A percentile compares a stretch with the other conserved stretches of the same genome.
phyloP scores from a whole-genome alignment of 306 rosid genomes.

The Adenanthera pavonina region DNA sequence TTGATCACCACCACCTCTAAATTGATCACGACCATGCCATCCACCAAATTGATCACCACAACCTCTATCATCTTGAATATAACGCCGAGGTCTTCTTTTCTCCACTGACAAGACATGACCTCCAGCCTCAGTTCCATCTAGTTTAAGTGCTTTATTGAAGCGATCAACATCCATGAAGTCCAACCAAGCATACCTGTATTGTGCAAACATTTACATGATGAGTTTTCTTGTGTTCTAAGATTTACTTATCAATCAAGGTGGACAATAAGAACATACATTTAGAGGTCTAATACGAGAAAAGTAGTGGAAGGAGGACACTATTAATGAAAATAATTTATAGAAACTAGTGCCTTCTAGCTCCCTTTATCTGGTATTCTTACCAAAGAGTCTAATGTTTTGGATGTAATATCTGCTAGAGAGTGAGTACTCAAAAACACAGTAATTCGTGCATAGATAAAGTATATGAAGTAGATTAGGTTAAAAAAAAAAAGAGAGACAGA shows the following conservation, averaged over 20 bases:
- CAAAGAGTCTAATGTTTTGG: background rate
- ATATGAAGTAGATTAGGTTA: no score
- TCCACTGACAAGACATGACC: constrained; percentile 53
- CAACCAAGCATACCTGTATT: constrained; percentile 72
- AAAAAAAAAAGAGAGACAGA: background rate
- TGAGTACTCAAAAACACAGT: background rate
- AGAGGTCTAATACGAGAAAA: background rate
- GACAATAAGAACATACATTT: background rate
- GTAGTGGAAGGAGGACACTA: background rate
- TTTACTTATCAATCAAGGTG: constrained; percentile 12
- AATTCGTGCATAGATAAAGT: no score
- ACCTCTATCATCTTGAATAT: constrained; percentile 38
- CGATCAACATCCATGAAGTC: constrained; percentile 60
- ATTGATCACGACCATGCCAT: constrained; percentile 36
- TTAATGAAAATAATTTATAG: background rate
- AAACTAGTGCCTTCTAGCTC: constrained; percentile 1
- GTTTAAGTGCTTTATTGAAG: constrained; percentile 58
- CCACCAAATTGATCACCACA: constrained; percentile 44
- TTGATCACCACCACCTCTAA: constrained; percentile 28
- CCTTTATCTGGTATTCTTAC: background rate
- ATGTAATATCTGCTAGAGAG: background rate
- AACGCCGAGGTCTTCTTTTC: constrained; percentile 57
- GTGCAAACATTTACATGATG: constrained; percentile 8
- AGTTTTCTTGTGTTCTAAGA: background rate
- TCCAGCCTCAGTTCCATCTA: constrained; percentile 53